Conservation (phyloP, 2,329 filamentous ascomycete species). For the Aspergillus nomiae region DNA sequence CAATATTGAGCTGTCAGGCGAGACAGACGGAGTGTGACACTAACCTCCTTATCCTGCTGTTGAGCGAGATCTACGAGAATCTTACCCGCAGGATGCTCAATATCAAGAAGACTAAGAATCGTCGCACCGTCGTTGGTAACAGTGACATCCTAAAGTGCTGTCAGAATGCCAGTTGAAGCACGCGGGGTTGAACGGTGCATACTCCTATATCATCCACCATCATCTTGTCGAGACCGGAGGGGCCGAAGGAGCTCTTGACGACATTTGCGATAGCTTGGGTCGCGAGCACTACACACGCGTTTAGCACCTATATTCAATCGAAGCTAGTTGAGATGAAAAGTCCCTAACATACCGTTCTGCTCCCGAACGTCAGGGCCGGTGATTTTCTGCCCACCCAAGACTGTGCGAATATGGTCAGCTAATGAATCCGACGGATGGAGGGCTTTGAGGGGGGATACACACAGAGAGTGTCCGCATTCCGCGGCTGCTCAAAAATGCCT, state of each 20-base stretch:
- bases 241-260: conserved; percentile 97
- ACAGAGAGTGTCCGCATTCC: conserved; percentile 89
- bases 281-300: conserved; percentile 69
- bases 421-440: conserved; percentile 8
- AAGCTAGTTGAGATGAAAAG: conserved; percentile 2
- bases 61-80: conserved; percentile 97
- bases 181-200: conserved; percentile 43
- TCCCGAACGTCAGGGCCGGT: conserved; percentile 95
- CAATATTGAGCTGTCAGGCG: conserved; percentile 11
- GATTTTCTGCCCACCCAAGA: conserved; percentile 96
- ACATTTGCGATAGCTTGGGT: conserved; percentile 98
- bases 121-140: conserved; percentile 99
- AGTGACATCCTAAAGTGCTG: conserved; percentile 74
- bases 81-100: conserved; percentile 97
- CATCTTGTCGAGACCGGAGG: conserved; percentile 98
- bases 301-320: conserved; percentile 14
- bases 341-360: conserved; percentile 73
- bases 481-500: conserved; percentile 92
- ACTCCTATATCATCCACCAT: conserved; percentile 99
- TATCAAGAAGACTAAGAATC: conserved; percentile 90
- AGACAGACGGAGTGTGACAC: conserved; percentile 7
- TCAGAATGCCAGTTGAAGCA: conserved; percentile 13
- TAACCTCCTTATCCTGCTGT: conserved; percentile 91
- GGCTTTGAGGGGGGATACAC: conserved; percentile 34
- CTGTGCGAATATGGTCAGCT: conserved; percentile 48